Evolutionary conservation across 2,329 filamentous ascomycete species (phyloP).

Genomic region (Colletotrichum sidae): DNA sequence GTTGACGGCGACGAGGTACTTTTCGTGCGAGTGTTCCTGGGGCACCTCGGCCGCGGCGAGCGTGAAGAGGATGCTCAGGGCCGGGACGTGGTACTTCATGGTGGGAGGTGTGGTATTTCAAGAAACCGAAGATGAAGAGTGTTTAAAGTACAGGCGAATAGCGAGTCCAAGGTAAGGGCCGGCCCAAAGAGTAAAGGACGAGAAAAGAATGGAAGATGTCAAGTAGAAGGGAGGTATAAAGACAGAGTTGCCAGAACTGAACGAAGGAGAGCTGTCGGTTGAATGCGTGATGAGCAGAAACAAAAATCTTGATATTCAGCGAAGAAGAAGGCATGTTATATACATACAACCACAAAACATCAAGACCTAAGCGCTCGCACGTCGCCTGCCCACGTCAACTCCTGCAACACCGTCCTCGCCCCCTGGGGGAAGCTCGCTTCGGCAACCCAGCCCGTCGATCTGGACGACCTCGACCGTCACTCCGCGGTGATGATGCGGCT

Average conservation of each 20-base stretch:
- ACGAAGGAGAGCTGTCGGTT: slow-evolving; percentile 35
- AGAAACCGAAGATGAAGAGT: slow-evolving; percentile 6
- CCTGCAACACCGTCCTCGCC: slow-evolving; percentile 1
- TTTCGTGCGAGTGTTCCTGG: slow-evolving; percentile 67
- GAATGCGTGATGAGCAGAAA: slow-evolving; percentile 19
- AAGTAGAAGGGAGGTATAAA: slow-evolving; percentile 30
- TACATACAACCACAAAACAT: neutral
- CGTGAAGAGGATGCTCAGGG: slow-evolving; percentile 24
- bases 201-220: slow-evolving; percentile 11
- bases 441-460: slow-evolving; percentile 18
- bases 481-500: slow-evolving; percentile 22
- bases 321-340: slow-evolving; percentile 15
- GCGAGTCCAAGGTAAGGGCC: slow-evolving; percentile 35
- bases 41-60: slow-evolving; percentile 57
- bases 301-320: neutral
- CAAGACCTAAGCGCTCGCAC: neutral
- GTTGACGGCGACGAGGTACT: slow-evolving; percentile 58
- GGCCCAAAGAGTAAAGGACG: slow-evolving; percentile 32
- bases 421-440: slow-evolving; percentile 17
- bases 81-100: slow-evolving; percentile 38
- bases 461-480: neutral
- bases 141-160: slow-evolving; percentile 6
- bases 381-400: neutral
- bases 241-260: slow-evolving; percentile 40
- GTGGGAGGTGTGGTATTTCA: neutral